Conservation (phyloP, 257 asterid species). For the Solanum bulbocastanum region DNA sequence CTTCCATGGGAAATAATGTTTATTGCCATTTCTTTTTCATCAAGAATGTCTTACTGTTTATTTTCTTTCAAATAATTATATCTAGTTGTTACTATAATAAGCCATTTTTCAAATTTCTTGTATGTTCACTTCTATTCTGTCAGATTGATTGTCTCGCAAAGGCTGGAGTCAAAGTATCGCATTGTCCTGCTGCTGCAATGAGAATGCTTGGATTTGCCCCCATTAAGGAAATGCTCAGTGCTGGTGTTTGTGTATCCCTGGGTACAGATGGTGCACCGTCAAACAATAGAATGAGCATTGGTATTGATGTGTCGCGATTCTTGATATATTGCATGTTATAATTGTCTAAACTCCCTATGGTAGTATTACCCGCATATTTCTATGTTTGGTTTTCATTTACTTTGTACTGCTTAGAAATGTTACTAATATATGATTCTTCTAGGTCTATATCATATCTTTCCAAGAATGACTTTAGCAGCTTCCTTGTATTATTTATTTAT, state of each 20-base stretch:
- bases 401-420: not conserved
- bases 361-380: not conserved
- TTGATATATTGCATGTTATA: not conserved
- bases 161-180: constrained; percentile 74
- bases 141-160: constrained; percentile 47
- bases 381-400: not conserved
- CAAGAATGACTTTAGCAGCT: not conserved
- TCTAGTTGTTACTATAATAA: not conserved
- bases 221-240: constrained; percentile 55
- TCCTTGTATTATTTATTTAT: not conserved
- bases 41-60: not conserved
- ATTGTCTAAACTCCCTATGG: not conserved
- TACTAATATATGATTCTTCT: too few relatives aligned
- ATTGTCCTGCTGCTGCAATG: constrained; percentile 92
- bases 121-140: not conserved
- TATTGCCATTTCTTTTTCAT: not conserved
- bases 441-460: not conserved
- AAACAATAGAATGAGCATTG: constrained; percentile 86
- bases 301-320: constrained; percentile 10
- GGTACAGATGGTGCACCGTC: constrained; percentile 88
- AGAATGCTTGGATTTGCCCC: constrained; percentile 82
- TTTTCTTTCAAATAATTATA: not conserved
- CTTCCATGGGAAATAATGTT: not conserved
- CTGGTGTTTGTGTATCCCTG: constrained; percentile 71
- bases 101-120: not conserved